These are phyloP conservation scores for Flaveria brownii DNA, from an alignment of 129 eudicot species.

Conservation along the genomic window DNA sequence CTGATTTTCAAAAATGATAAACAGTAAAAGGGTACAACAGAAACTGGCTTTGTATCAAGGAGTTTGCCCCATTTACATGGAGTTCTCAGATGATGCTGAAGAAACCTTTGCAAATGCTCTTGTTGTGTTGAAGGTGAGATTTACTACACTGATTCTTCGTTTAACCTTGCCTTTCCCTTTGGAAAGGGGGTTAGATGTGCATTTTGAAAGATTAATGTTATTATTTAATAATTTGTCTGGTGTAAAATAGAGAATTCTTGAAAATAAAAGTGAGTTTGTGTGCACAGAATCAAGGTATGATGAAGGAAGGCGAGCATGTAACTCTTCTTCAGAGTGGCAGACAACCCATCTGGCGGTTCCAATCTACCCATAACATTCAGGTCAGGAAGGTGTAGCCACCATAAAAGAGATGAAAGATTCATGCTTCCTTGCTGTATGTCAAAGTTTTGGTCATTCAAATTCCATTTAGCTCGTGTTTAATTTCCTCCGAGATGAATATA, in stretches of 20 bases:
- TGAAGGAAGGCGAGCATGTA: slow-evolving; percentile 92
- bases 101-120: slow-evolving; percentile 79
- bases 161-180: background rate
- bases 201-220: background rate
- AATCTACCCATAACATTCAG: slow-evolving; percentile 95
- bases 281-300: slow-evolving; percentile 83
- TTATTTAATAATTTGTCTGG: background rate
- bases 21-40: slow-evolving; percentile 91
- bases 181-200: background rate
- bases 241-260: background rate
- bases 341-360: slow-evolving; percentile 90
- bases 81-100: slow-evolving; percentile 86
- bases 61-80: slow-evolving; percentile 85
- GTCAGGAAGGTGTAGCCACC: slow-evolving; percentile 76
- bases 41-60: slow-evolving; percentile 95
- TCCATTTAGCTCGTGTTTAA: slow-evolving; percentile 14
- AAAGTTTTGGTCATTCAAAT: slow-evolving; percentile 21
- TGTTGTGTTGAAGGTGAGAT: slow-evolving; percentile 58
- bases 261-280: slow-evolving; percentile 22
- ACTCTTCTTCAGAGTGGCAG: slow-evolving; percentile 96
- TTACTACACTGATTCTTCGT: slow-evolving; percentile 8
- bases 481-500: slow-evolving; percentile 14
- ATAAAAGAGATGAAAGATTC: slow-evolving; percentile 9
- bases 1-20: slow-evolving; percentile 20
- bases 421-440: slow-evolving; percentile 15